These are phyloP conservation scores for Kuraishia cidri DNA, from an alignment of 805 yeast genomes.

Conservation along the genomic window DNA sequence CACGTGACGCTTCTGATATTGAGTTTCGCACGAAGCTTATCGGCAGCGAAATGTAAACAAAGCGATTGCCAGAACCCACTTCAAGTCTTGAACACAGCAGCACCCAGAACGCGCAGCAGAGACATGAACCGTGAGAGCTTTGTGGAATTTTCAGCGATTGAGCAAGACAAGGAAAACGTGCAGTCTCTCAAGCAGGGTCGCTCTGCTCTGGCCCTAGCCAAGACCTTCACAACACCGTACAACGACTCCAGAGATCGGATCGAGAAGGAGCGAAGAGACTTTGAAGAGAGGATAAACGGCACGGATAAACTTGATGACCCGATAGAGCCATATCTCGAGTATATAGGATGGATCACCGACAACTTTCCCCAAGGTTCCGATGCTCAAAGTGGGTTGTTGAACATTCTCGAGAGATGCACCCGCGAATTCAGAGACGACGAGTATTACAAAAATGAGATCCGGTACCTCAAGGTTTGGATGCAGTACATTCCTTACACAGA, in stretches of 20 bases:
- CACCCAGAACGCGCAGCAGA: no score
- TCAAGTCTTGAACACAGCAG: no score
- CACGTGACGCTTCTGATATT: no score
- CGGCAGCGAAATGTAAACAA: no score
- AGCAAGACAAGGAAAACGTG: slow-evolving; percentile 70
- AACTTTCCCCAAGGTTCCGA: slow-evolving; percentile 53
- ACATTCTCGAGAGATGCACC: slow-evolving; percentile 63
- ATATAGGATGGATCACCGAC: slow-evolving; percentile 62
- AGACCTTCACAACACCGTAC: slow-evolving; percentile 23
- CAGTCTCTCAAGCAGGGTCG: slow-evolving; percentile 60
- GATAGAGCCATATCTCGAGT: slow-evolving; percentile 63
- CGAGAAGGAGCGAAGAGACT: slow-evolving; percentile 26
- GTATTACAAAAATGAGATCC: slow-evolving; percentile 72
- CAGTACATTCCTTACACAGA: slow-evolving; percentile 63
- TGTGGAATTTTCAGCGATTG: slow-evolving; percentile 27
- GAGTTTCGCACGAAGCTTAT: no score
- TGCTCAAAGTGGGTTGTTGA: slow-evolving; percentile 56
- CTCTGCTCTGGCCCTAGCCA: slow-evolving; percentile 49
- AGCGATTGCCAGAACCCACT: no score
- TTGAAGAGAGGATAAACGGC: slow-evolving; percentile 40
- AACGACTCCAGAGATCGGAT: slow-evolving; percentile 5
- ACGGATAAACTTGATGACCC: slow-evolving; percentile 77
- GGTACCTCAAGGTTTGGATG: slow-evolving; percentile 78
- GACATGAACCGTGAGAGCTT: background rate
- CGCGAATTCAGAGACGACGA: slow-evolving; percentile 52